A percentile compares a stretch with the other conserved stretches of the same genome.
Evolutionary conservation across 2,329 filamentous ascomycete genomes (phyloP).

Genomic region (Penicillium sp.): DNA sequence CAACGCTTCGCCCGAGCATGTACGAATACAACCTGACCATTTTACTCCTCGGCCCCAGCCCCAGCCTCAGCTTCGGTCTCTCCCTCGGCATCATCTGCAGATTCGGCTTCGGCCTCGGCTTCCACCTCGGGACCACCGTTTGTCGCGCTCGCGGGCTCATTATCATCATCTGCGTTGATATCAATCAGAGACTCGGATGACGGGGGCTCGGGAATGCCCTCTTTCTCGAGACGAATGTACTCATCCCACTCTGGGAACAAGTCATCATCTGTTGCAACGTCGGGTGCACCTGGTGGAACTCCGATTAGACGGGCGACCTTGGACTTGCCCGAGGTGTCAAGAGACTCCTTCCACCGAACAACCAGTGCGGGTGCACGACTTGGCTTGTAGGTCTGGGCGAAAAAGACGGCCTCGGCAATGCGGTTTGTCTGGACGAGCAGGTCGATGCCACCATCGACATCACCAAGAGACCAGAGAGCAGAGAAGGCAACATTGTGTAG

Average conservation of each 20-base stretch:
- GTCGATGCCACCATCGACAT: conserved; percentile 77
- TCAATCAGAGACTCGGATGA: conserved; percentile 44
- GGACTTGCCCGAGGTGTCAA: conserved; percentile 82
- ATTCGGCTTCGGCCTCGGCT: conserved; percentile 23
- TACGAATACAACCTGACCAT: conserved; percentile 18
- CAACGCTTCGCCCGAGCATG: conserved; percentile 16
- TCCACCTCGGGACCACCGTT: conserved; percentile 36
- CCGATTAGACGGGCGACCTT: conserved; percentile 83
- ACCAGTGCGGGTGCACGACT: conserved; percentile 69
- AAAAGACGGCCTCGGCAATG: conserved; percentile 81
- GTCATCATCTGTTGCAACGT: conserved; percentile 62
- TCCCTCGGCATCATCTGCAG: conserved; percentile 11
- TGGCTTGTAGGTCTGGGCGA: conserved; percentile 94
- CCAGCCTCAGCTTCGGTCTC: conserved; percentile 5
- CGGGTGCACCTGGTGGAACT: conserved; percentile 70
- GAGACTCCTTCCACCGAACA: conserved; percentile 73
- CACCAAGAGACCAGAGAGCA: conserved; percentile 81
- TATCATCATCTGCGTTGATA: conserved; percentile 34
- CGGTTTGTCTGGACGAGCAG: conserved; percentile 77
- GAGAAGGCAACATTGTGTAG: conserved; percentile 93
- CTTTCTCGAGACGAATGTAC: conserved; percentile 76
- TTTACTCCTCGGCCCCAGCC: conserved; percentile 23
- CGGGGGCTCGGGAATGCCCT: conserved; percentile 54
- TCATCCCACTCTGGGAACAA: conserved; percentile 97
- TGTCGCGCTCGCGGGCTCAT: conserved; percentile 30